Base-by-base conservation (phyloP, 352 stramenopile species). In the Phytophthora cajani region DNA sequence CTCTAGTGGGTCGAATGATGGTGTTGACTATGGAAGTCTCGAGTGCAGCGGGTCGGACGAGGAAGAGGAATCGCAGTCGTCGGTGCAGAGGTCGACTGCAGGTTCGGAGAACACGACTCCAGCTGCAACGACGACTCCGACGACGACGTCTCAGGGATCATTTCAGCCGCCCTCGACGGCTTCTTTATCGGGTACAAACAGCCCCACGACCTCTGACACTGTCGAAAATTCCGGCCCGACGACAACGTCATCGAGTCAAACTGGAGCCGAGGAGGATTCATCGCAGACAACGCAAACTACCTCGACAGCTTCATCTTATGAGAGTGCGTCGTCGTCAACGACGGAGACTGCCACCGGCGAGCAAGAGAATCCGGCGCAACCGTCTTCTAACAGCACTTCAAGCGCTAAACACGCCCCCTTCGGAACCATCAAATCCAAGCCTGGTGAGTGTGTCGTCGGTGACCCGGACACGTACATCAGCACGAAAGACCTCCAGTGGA, bases 401-500 rank as follows among this genome's bases (percentile, higher is more conserved):
- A 32, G 27, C 3, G 42, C 52, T 57, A n/a, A n/a, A 16, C 62
- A 68, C 21, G 62, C 62, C 9, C 64, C 69, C 9, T 76, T 76
- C 64, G 69, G 69, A 21, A 53, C 52, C 10, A 57, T 76, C 40
- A 76, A 58, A 23, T 76, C 69, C 19, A 66, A 54, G 17, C 14
- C 57, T 8, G 64, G 58, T 30, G 46, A 65, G 52, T 76, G 69
- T 12, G 69, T 76, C 38, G 49, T 76, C 25, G 63, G 62, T 5
- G 36, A 67, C 52, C 61, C 67, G 6, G 32, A 47, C 49, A 56
- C 38, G 32, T 77, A 77, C 55, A 57, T 77, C 54, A 71, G 30
- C n/a, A n/a, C n/a, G n/a, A n/a, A n/a, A n/a, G n/a, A n/a, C n/a
- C n/a, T n/a, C n/a, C n/a, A n/a, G n/a, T n/a, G n/a, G n/a, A n/a